Evolutionary conservation across 2,329 filamentous ascomycete species (phyloP), one percentile per base, ranked within the genome.

Genomic region (Paecilomyces variotii): DNA sequence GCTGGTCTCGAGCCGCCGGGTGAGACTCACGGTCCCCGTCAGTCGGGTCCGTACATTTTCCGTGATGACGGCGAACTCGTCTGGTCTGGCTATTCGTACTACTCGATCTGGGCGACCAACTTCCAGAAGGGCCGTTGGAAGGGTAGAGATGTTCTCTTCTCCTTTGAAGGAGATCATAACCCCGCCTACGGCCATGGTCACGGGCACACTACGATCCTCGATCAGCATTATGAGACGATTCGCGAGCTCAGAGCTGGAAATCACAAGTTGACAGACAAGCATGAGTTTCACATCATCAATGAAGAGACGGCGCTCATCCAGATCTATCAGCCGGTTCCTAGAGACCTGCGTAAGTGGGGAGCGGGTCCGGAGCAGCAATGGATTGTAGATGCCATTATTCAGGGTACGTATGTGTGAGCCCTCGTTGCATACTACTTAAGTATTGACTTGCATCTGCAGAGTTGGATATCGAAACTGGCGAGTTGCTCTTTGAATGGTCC

Each of bases 401-500:
- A 84, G 69, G 80, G 80, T 81, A 63, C 4, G 67, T 57, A n/a
- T 39, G 1, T 34, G 6, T 34, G 32, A 34, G 3, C 32, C 32
- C 32, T 34, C 12, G 1, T 34, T 34, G 9, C 9, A 6, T 2
- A 34, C 2, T 34, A 19, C 19, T 1, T 34, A 1, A 7, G 2
- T 9, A 34, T 34, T 34, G 9, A 34, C 9, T 34, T 14, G 14
- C 7, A n/a, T 45, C 11, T 1, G 3, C 50, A 73, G 70, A 73
- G 59, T 58, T 73, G 35, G 78, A 84, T 58, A 80, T 83, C 50
- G 74, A 79, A 26, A 84, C 80, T 2, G 82, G 82, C 2, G 73
- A 79, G 49, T 68, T 86, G 2, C 61, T 85, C 10, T 86, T 85
- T 61, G 82, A 86, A 63, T 86, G 83, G 84, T 77, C 76, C 30